Evolutionary conservation across 2,329 filamentous ascomycete genomes (phyloP).

Genomic region (Mariannaea elegans): DNA sequence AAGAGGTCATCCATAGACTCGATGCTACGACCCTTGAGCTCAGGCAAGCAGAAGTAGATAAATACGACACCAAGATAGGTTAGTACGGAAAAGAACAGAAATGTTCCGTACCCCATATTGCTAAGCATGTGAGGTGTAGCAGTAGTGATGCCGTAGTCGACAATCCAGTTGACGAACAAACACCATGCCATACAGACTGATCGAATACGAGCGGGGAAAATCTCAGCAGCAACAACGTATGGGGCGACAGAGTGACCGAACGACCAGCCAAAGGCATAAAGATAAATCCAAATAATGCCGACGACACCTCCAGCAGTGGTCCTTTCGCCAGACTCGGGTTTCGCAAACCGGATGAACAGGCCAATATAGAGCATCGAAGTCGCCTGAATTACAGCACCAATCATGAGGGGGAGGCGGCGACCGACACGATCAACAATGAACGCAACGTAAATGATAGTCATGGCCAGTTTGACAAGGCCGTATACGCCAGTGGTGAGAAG

Average conservation of each 20-base stretch:
- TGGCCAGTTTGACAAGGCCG: constrained; percentile 36
- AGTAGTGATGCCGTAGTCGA: constrained; percentile 28
- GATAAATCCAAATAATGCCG: constrained; percentile 26
- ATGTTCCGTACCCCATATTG: constrained; percentile 25
- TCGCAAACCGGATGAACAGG: constrained; percentile 33
- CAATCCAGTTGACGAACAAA: constrained; percentile 31
- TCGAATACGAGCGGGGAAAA: constrained; percentile 35
- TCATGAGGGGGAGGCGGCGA: constrained; percentile 39
- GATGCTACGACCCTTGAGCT: constrained; percentile 17
- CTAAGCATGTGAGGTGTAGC: constrained; percentile 33
- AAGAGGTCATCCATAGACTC: constrained; percentile 16
- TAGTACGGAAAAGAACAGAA: constrained; percentile 29
- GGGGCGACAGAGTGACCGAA: constrained; percentile 31
- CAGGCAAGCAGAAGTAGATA: constrained; percentile 17
- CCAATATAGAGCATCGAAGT: constrained; percentile 42
- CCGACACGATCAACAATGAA: constrained; percentile 45
- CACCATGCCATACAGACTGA: constrained; percentile 30
- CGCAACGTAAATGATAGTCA: constrained; percentile 40
- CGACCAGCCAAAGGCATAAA: constrained; percentile 32
- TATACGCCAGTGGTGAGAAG: constrained; percentile 40
- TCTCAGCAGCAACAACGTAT: constrained; percentile 34
- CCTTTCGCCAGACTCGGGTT: constrained; percentile 24
- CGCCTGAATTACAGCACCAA: constrained; percentile 36
- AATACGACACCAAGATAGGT: constrained; percentile 13
- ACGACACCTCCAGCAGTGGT: constrained; percentile 13